phyloP scores from a whole-genome alignment of 1,139 yeast genomes.

The Saccharomycopsis hybrid region DNA sequence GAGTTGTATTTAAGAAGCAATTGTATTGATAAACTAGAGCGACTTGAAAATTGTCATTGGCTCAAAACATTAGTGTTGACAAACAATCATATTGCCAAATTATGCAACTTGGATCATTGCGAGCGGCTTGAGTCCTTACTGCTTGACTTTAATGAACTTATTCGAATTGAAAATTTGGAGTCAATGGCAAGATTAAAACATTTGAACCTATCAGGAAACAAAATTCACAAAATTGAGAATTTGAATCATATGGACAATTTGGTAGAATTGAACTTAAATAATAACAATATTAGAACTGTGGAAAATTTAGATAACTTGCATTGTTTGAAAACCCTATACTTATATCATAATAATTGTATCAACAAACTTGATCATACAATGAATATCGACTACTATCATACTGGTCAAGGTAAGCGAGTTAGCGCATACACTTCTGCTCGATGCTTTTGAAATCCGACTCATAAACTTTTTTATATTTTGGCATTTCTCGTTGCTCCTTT shows the following conservation, averaged over 20 bases:
- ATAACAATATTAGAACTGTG: slow-evolving; percentile 1
- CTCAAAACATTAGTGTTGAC: not conserved
- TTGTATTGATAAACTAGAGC: not conserved
- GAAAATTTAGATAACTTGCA: not conserved
- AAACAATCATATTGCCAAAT: not conserved
- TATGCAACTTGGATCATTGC: not conserved
- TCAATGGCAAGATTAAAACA: not conserved
- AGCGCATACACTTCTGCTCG: too few species aligned
- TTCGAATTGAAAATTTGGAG: not conserved
- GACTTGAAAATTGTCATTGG: not conserved
- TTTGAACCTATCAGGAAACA: not conserved
- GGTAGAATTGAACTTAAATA: not conserved
- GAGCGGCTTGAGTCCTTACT: not conserved
- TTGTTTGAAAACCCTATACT: not conserved
- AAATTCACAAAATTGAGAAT: not conserved
- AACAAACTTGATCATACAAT: not conserved
- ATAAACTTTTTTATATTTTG: too few species aligned
- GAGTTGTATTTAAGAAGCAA: not conserved
- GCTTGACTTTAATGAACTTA: not conserved
- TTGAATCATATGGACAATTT: not conserved
- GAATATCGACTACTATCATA: too few species aligned
- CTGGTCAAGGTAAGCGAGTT: too few species aligned
- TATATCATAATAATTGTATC: not conserved
- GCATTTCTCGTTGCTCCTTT: too few species aligned
- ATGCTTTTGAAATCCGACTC: too few species aligned